These are phyloP conservation scores for Pythium aquatile DNA, from an alignment of 352 stramenopile genomes.

Conservation along the genomic window DNA sequence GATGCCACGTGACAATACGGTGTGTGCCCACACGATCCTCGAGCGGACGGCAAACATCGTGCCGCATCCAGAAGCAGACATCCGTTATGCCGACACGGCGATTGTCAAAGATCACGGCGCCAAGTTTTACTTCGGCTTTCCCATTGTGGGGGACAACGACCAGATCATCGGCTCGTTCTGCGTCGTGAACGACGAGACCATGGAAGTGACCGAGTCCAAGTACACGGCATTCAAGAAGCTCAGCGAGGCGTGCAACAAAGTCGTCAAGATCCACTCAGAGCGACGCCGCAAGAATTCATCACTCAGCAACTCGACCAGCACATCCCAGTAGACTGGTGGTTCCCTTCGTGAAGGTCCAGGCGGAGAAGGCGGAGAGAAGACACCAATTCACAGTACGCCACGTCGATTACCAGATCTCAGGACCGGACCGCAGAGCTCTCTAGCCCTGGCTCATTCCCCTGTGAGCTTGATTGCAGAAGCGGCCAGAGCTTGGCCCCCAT, in stretches of 20 bases:
- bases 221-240: slow-evolving; percentile 52
- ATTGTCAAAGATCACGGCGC: slow-evolving; percentile 29
- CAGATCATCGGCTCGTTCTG: slow-evolving; percentile 57
- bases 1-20: slow-evolving; percentile 43
- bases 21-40: slow-evolving; percentile 67
- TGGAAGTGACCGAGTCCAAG: slow-evolving; percentile 48
- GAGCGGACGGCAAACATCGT: slow-evolving; percentile 45
- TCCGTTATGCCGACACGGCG: slow-evolving; percentile 40
- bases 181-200: slow-evolving; percentile 42
- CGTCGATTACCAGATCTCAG: no score
- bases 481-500: no score
- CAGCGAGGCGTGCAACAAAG: slow-evolving; percentile 20
- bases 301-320: not conserved
- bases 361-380: no score
- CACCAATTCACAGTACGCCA: no score
- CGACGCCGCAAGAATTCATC: not conserved
- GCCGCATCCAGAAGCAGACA: slow-evolving; percentile 49
- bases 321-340: not conserved
- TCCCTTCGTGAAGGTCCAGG: no score
- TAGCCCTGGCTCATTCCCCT: no score
- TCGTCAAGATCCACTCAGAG: slow-evolving; percentile 11
- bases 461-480: no score
- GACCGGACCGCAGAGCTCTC: no score
- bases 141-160: slow-evolving; percentile 39
- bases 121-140: slow-evolving; percentile 70